Percentiles rank a stretch among this genome's conserved stretches.
phyloP scores from a whole-genome alignment of 192 early-diverging fungal species.

The Mortierella hygrophila region DNA sequence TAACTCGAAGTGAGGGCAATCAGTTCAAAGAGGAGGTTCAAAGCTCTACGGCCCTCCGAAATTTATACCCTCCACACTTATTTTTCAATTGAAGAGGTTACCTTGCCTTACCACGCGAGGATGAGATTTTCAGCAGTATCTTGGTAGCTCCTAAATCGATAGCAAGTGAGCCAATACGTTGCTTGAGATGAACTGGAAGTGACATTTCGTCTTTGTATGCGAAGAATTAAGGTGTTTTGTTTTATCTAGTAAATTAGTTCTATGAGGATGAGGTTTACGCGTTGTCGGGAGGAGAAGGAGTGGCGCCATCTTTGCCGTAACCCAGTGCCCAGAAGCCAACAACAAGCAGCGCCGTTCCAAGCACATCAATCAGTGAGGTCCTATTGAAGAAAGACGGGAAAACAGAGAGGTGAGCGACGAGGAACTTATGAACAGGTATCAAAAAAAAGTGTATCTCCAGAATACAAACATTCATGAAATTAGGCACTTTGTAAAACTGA shows the following conservation, averaged over 20 bases:
- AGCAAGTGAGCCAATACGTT: no score
- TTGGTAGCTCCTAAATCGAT: no score
- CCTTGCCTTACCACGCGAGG: no score
- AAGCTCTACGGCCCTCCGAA: neutral
- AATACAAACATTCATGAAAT: neutral
- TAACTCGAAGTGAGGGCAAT: constrained; percentile 54
- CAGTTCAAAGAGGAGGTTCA: constrained; percentile 46
- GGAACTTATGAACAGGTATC: neutral
- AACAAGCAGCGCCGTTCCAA: constrained; percentile 75
- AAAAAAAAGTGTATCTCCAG: neutral
- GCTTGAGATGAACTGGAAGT: no score
- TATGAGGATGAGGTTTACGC: neutral
- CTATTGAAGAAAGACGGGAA: constrained; percentile 51
- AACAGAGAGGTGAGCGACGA: neutral
- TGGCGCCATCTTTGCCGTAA: constrained; percentile 22
- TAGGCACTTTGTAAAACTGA: no score
- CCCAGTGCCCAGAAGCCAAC: constrained; percentile 45
- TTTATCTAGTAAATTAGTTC: neutral
- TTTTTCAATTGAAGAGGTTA: no score
- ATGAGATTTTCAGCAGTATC: no score
- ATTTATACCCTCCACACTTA: neutral
- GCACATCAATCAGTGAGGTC: constrained; percentile 79
- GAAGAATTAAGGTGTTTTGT: neutral
- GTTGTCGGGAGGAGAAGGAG: neutral
- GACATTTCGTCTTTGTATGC: neutral